Evolutionary conservation across 441 rosid genomes (phyloP).

Genomic region (Raphanus hybrid): DNA sequence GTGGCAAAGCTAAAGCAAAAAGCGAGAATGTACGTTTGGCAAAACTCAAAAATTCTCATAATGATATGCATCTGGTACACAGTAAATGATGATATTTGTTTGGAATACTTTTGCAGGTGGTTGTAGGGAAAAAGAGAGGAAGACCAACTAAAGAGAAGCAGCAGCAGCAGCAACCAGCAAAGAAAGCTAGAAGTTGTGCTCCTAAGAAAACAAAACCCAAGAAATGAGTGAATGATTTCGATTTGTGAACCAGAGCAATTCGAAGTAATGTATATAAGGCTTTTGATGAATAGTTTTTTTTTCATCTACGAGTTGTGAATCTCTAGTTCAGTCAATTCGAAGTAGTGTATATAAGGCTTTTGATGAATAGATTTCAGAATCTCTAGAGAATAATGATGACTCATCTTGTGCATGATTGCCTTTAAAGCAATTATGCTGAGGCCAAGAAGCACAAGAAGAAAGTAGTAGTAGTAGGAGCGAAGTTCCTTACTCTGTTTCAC

Average conservation of each 20-base stretch:
- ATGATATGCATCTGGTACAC: not conserved
- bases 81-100: not conserved
- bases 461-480: not conserved
- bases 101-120: not conserved
- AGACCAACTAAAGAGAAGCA: conserved; percentile 1
- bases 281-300: too few relatives aligned
- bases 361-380: not conserved
- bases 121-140: not conserved
- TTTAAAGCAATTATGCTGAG: not conserved
- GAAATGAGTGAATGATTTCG: not conserved
- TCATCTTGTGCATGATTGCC: not conserved
- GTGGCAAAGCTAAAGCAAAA: not conserved
- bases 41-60: not conserved
- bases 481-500: not conserved
- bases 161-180: conserved; percentile 3
- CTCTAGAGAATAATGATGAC: not conserved
- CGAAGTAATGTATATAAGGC: too few relatives aligned
- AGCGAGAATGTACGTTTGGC: not conserved
- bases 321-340: not conserved
- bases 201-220: conserved; percentile 1
- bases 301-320: not conserved
- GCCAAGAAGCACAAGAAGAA: not conserved
- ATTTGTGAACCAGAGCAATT: not conserved
- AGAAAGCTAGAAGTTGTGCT: not conserved
- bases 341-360: not conserved